Evolutionary conservation across 2,329 filamentous ascomycete species (phyloP), one percentile per base, ranked within the genome.

Genomic region (Coniochaeta prunicola): DNA sequence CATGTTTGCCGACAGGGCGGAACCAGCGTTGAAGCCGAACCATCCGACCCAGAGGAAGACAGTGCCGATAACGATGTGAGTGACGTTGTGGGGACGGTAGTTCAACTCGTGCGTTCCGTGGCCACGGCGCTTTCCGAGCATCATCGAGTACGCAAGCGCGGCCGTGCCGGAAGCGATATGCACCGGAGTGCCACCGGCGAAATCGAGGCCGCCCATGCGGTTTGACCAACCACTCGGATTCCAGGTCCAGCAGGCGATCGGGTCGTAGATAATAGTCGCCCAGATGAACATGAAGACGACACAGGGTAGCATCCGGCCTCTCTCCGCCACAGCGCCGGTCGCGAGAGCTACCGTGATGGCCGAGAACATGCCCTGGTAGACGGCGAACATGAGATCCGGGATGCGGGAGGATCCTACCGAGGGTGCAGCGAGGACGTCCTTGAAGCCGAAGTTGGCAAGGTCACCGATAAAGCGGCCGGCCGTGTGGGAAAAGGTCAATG

Each of bases 211-310:
- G 53, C 91, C 91, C 75, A 96, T 82, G 64, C 83, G 80, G 73
- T 82, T 89, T 13, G 87, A 85, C 92, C 92, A 96, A 24, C 92
- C 92, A 33, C 78, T 77, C 0, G 89, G 74, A 71, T 96, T 96
- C 92, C 92, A 96, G 9, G 90, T 96, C 92, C 92, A 96, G 81
- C 91, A 96, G 53, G 92, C 92, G 69, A 96, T 92, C 1, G 91
- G 89, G 67, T 96, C 91, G 74, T 96, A 96, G 70, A 96, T 89
- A 60, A 96, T 70, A 5, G 92, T 96, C 1, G 88, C 82, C 92
- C 92, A 96, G 71, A 96, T 77, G 69, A 96, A 93, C 87, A 96
- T 94, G 80, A 96, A 96, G 68, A 96, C 80, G 64, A 96, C 84
- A 71, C 89, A 92, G 13, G 92, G 91, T 6, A 94, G 84, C 86